Percentiles rank a stretch among this genome's conserved stretches.
phyloP scores from a whole-genome alignment of 2,329 filamentous ascomycete genomes.

The Cercospora sp. region DNA sequence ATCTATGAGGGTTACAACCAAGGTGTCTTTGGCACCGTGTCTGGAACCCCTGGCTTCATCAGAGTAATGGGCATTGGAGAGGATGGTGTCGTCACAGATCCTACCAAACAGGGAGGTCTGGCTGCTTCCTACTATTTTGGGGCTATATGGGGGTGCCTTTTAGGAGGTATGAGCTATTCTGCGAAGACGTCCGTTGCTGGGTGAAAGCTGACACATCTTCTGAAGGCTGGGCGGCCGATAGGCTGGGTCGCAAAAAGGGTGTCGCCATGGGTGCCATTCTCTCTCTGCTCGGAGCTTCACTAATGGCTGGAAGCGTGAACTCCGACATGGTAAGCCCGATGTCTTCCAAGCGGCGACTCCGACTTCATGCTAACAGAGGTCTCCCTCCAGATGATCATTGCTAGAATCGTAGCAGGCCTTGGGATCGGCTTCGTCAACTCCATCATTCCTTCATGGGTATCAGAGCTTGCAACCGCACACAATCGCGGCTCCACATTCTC shows the following conservation, averaged over 20 bases:
- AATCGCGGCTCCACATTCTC: slow-evolving; percentile 27
- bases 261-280: slow-evolving; percentile 32
- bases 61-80: slow-evolving; percentile 14
- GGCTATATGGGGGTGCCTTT: slow-evolving; percentile 5
- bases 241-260: slow-evolving; percentile 33
- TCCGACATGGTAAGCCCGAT: slow-evolving; percentile 29
- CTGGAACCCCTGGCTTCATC: slow-evolving; percentile 36
- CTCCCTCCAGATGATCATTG: slow-evolving; percentile 14
- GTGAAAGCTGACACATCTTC: background rate
- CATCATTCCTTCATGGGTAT: slow-evolving; percentile 29
- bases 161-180: slow-evolving; percentile 6
- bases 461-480: slow-evolving; percentile 28
- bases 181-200: background rate
- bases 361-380: background rate
- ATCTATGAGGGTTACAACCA: slow-evolving; percentile 38
- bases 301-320: slow-evolving; percentile 27
- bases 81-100: slow-evolving; percentile 49
- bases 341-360: background rate
- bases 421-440: slow-evolving; percentile 32
- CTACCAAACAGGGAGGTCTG: slow-evolving; percentile 50
- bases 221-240: slow-evolving; percentile 33
- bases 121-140: slow-evolving; percentile 7
- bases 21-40: slow-evolving; percentile 36
- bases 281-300: slow-evolving; percentile 34
- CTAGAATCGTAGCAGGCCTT: slow-evolving; percentile 30